Evolutionary conservation across 2,329 filamentous ascomycete genomes (phyloP).

Genomic region (Fusarium liriodendri): DNA sequence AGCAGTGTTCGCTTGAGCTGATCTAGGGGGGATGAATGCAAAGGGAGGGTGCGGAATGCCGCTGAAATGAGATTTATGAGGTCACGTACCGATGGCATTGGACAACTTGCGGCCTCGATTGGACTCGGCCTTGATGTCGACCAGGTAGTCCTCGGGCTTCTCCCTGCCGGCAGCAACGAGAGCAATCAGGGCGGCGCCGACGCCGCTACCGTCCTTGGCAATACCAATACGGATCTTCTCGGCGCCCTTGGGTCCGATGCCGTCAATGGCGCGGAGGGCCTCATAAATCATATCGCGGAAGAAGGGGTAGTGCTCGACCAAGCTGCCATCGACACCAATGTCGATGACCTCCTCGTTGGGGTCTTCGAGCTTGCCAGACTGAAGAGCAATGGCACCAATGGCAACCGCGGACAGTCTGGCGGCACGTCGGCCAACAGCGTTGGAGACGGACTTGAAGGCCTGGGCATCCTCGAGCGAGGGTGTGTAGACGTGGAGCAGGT

Average conservation of each 20-base stretch:
- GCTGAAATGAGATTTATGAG: neutral
- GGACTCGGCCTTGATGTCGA: conserved; percentile 54
- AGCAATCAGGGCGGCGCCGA: conserved; percentile 91
- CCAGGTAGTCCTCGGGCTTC: conserved; percentile 59
- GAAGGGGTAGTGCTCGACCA: conserved; percentile 95
- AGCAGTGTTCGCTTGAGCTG: conserved; percentile 23
- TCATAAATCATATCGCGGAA: conserved; percentile 92
- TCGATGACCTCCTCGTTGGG: conserved; percentile 79
- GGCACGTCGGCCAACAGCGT: conserved; percentile 87
- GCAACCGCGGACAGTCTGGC: conserved; percentile 90
- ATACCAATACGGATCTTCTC: conserved; percentile 93
- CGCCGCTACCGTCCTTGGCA: conserved; percentile 90
- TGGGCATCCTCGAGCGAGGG: conserved; percentile 86
- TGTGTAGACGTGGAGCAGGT: conserved; percentile 79
- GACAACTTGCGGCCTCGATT: conserved; percentile 49
- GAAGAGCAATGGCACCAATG: conserved; percentile 84
- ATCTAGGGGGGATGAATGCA: neutral
- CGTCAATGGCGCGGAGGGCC: conserved; percentile 79
- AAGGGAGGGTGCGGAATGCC: conserved; percentile 1
- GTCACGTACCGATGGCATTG: conserved; percentile 46
- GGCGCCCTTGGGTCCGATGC: conserved; percentile 82
- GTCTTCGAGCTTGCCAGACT: conserved; percentile 77
- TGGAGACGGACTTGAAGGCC: conserved; percentile 85
- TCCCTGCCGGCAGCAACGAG: conserved; percentile 82
- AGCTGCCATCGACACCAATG: conserved; percentile 91